phyloP scores from a whole-genome alignment of 1,284 basidiomycete genomes.

The Dichomitus squalens region DNA sequence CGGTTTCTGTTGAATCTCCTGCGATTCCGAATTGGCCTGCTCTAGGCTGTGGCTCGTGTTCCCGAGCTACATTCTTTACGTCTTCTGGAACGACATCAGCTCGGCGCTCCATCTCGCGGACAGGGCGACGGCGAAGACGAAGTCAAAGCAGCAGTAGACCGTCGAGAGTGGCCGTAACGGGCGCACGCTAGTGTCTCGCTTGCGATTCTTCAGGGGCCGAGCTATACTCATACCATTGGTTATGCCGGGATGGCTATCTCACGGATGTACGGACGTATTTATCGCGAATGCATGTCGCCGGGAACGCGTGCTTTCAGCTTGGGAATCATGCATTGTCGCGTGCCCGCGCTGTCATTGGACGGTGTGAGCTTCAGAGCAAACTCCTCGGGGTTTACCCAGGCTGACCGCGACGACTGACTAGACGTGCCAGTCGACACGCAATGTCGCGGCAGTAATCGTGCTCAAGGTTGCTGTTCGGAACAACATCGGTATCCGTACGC shows the following conservation, averaged over 20 bases:
- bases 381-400: neutral
- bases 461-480: conserved; percentile 4
- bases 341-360: conserved; percentile 7
- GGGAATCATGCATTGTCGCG: conserved; percentile 1
- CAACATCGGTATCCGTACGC: conserved; percentile 10
- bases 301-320: neutral
- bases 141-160: conserved; percentile 31
- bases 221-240: neutral
- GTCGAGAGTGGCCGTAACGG: conserved; percentile 1
- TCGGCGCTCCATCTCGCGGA: conserved; percentile 45
- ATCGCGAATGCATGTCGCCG: neutral
- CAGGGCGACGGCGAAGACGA: conserved; percentile 24
- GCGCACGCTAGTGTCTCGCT: neutral
- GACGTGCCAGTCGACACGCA: neutral
- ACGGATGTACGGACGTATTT: conserved; percentile 9
- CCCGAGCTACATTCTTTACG: conserved; percentile 58
- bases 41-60: conserved; percentile 73
- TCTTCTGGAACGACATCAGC: conserved; percentile 59
- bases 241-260: neutral
- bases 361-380: conserved; percentile 6
- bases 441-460: too few species aligned
- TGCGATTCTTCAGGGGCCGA: neutral
- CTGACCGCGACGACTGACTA: neutral
- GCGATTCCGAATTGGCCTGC: neutral
- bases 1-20: neutral